Percentiles rank a stretch among this genome's conserved stretches.
phyloP scores from a whole-genome alignment of 345 rosid species.

The Melaleuca alternifolia region DNA sequence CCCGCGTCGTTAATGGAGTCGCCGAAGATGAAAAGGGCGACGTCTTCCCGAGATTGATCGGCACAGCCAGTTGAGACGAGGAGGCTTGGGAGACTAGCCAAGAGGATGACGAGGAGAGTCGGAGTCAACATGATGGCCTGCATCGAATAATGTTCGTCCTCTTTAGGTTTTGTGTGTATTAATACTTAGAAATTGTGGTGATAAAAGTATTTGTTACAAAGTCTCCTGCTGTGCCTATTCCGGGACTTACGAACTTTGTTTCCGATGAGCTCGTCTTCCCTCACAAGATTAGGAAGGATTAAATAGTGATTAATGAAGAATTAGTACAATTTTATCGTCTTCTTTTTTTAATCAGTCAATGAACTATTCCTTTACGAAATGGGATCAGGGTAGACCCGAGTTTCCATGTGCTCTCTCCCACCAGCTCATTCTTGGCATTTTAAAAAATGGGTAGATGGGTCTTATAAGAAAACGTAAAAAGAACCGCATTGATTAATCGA shows the following conservation, averaged over 20 bases:
- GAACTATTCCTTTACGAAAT: slow-evolving; percentile 35
- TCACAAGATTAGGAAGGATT: background rate
- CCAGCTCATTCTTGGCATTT: slow-evolving; percentile 42
- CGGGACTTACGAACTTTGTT: background rate
- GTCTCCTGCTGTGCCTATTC: too few species aligned
- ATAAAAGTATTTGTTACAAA: too few species aligned
- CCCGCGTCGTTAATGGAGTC: slow-evolving; percentile 28
- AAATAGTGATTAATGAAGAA: slow-evolving; percentile 3
- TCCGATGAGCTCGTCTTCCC: background rate
- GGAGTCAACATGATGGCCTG: background rate
- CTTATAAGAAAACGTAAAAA: background rate
- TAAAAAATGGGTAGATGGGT: slow-evolving; percentile 1
- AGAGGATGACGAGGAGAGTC: background rate
- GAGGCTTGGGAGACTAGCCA: background rate
- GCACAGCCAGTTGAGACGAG: background rate
- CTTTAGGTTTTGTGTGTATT: background rate
- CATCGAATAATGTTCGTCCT: background rate
- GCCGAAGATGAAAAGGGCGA: slow-evolving; percentile 20
- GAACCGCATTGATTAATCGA: background rate
- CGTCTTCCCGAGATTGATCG: background rate
- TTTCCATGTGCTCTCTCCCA: slow-evolving; percentile 26
- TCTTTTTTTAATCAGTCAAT: slow-evolving; percentile 56
- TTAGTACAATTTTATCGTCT: slow-evolving; percentile 39
- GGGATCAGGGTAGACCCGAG: slow-evolving; percentile 23
- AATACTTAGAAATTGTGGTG: too few species aligned